Conservation (phyloP, 2,329 filamentous ascomycete species). For the Microsporum canis region DNA sequence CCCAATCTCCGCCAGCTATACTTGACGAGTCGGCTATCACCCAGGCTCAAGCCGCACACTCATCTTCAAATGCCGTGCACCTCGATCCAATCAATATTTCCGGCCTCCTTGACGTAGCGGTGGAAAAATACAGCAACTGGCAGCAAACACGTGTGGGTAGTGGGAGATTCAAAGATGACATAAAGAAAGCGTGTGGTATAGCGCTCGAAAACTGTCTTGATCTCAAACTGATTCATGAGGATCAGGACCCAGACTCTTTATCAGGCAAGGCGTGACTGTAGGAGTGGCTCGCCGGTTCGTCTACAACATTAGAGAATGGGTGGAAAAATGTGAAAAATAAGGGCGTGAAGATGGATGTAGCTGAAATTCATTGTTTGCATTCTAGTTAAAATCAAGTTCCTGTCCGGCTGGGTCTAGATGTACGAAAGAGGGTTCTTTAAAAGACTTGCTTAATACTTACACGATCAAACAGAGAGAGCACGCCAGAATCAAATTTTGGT, state of each 20-base stretch:
- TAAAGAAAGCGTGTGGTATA: conserved; percentile 12
- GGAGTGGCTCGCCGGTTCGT: conserved; percentile 23
- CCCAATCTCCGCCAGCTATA: conserved; percentile 11
- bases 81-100: no score
- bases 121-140: no score
- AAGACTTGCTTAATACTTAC: not conserved
- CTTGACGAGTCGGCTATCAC: no score
- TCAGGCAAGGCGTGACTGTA: conserved; percentile 21
- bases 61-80: no score
- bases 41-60: no score
- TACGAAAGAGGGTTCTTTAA: not conserved
- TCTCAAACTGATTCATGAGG: conserved; percentile 21
- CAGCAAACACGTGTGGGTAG: not conserved
- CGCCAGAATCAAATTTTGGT: not conserved
- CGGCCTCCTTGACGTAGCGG: no score
- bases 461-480: not conserved
- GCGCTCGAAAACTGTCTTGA: conserved; percentile 17
- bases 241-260: conserved; percentile 25
- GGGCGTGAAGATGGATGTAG: not conserved
- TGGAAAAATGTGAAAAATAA: not conserved
- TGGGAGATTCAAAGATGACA: not conserved
- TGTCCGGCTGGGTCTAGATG: not conserved
- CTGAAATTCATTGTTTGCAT: not conserved
- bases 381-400: not conserved
- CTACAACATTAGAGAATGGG: conserved; percentile 21